Evolutionary conservation across 768 basidiomycete species (phyloP).

Genomic region (Trametes punicea): DNA sequence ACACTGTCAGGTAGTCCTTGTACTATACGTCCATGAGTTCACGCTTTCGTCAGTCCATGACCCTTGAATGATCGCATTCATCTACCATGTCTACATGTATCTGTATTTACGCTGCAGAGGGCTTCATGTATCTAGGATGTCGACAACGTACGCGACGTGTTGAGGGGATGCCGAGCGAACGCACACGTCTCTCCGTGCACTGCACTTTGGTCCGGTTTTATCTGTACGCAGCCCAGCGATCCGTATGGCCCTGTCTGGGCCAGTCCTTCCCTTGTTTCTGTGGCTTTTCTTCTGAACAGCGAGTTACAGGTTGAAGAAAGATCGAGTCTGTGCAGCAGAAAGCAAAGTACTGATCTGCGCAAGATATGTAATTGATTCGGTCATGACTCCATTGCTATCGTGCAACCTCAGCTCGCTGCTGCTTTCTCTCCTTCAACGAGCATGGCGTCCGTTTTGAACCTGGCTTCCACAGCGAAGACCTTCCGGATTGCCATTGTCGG

Average conservation of each 20-base stretch:
- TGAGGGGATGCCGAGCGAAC: too few relatives aligned
- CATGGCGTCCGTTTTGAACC: slow-evolving; percentile 9
- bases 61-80: neutral
- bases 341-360: slow-evolving; percentile 1
- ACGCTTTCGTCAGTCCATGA: neutral
- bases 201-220: too few relatives aligned
- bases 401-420: neutral
- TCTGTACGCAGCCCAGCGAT: too few relatives aligned
- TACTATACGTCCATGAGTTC: neutral
- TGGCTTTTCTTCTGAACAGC: too few relatives aligned
- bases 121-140: too few relatives aligned
- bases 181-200: too few relatives aligned
- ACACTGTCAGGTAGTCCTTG: slow-evolving; percentile 1
- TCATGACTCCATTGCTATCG: slow-evolving; percentile 8
- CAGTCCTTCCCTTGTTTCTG: too few relatives aligned
- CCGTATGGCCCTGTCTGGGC: too few relatives aligned
- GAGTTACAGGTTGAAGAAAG: too few relatives aligned
- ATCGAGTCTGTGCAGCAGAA: too few relatives aligned
- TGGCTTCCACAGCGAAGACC: slow-evolving; percentile 21
- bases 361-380: neutral
- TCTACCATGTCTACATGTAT: slow-evolving; percentile 9
- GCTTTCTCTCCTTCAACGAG: neutral
- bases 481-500: slow-evolving; percentile 78
- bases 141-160: too few relatives aligned
- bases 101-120: neutral